Base-by-base conservation (phyloP, 2,329 filamentous ascomycete species). In the Ophiocordyceps robertsii region DNA sequence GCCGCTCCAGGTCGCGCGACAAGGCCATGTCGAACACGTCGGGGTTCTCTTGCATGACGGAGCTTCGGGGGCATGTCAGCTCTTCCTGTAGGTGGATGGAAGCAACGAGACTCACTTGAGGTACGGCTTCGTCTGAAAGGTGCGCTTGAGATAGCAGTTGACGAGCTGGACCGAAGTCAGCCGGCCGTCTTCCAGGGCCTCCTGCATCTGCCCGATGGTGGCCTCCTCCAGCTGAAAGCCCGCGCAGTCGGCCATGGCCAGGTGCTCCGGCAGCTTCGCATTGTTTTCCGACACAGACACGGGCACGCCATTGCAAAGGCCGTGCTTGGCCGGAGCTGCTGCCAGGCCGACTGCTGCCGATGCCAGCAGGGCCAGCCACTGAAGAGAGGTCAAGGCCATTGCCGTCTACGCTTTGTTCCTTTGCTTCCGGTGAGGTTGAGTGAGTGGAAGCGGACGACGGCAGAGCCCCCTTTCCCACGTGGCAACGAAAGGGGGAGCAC, bases 41-140 rank as follows among this genome's bases (percentile, higher is more conserved):
- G 0, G 82, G 81, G 55, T 87, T 87, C 32, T 78, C 51, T 51
- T 87, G 73, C 38, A 84, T 62, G 24, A 85, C 55, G 3, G 76
- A 68, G 49, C 72, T 75, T 27, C 9, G 24, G 9, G 9, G 11
- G 5, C n/a, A n/a, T 32, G n/a, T n/a, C n/a, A n/a, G n/a, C n/a
- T n/a, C n/a, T n/a, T n/a, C n/a, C n/a, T n/a, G n/a, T n/a, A 13
- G 31, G 9, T 21, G 16, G n/a, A 24, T 5, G 24, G 24, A 13
- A 19, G 21, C 6, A 9, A 1, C n/a, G 19, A 19, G 9, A 53
- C 61, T 56, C 55, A 80, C 75, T 76, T 78, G 56, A 81, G 66
- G 53, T 84, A 84, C 31, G 70, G 63, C 45, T 82, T 67, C 0
- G 76, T 78, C 59, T 84, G 80, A 40, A 67, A 66, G 7, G 71